Evolutionary conservation across 768 basidiomycete species (phyloP).

Genomic region (Termitomyces bulborhizus): DNA sequence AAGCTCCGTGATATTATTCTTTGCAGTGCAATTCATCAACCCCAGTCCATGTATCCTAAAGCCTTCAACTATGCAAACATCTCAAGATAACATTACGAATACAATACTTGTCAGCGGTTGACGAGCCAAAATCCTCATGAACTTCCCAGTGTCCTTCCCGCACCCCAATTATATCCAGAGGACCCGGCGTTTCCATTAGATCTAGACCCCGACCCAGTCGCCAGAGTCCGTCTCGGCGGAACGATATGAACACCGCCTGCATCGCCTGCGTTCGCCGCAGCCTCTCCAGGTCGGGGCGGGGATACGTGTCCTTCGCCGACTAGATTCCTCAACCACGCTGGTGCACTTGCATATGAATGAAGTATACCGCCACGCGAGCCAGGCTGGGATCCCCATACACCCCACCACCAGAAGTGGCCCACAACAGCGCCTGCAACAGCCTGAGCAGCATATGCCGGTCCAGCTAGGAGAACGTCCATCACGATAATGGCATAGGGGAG

Average conservation of each 20-base stretch:
- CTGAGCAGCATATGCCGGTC: constrained; percentile 47
- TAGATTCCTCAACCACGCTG: constrained; percentile 47
- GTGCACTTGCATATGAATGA: constrained; percentile 41
- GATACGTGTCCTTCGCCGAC: constrained; percentile 34
- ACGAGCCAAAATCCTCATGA: background rate
- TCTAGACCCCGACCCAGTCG: constrained; percentile 2
- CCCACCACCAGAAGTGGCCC: constrained; percentile 82
- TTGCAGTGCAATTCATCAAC: too few species aligned
- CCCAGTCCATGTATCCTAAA: too few species aligned
- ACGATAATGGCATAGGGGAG: constrained; percentile 70
- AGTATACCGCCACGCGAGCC: constrained; percentile 35
- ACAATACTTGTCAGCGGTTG: background rate
- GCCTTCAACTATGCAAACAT: too few species aligned
- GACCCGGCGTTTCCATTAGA: constrained; percentile 6
- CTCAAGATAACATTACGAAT: background rate
- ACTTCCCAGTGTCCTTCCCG: constrained; percentile 17
- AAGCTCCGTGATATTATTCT: too few species aligned
- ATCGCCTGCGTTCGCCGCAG: constrained; percentile 28
- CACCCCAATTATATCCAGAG: constrained; percentile 13
- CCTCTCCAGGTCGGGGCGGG: constrained; percentile 20
- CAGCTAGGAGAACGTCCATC: constrained; percentile 64
- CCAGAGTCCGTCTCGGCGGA: constrained; percentile 37
- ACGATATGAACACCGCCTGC: constrained; percentile 52
- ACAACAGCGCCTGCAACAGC: constrained; percentile 65
- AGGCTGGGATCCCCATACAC: constrained; percentile 48